phyloP scores from a whole-genome alignment of 129 eudicot species.

The Heracleum sosnowskyi region DNA sequence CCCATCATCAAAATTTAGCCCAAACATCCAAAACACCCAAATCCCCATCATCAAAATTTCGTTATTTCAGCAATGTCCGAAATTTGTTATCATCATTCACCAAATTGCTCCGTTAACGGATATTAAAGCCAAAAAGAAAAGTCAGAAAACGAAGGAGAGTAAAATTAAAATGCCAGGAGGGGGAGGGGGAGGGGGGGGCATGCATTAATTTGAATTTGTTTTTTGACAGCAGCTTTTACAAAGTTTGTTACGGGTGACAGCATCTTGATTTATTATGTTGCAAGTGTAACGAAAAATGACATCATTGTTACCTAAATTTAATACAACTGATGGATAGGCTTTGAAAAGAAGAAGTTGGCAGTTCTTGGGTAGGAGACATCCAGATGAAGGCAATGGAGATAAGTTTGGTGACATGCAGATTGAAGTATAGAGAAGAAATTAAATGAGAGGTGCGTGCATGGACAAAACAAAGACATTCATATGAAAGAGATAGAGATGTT shows the following conservation, averaged over 20 bases:
- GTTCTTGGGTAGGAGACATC: background rate
- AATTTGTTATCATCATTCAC: too few species aligned
- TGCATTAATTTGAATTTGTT: background rate
- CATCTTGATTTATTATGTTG: background rate
- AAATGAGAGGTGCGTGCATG: background rate
- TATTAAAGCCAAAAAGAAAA: background rate
- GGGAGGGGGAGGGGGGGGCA: background rate
- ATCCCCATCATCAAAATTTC: too few species aligned
- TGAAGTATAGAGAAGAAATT: background rate
- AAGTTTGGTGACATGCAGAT: background rate
- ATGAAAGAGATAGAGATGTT: background rate
- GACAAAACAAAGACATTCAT: background rate
- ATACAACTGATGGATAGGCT: background rate
- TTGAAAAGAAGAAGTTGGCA: background rate
- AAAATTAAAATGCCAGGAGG: background rate
- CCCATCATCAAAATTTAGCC: too few species aligned
- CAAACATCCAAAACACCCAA: too few species aligned
- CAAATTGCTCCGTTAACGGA: too few species aligned
- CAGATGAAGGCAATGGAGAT: background rate
- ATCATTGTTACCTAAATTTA: background rate
- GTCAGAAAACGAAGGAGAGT: background rate
- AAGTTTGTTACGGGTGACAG: conserved; percentile 4
- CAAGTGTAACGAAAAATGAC: background rate
- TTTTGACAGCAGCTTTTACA: background rate
- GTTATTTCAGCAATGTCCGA: too few species aligned